These are phyloP conservation scores for Colletotrichum sp. DNA, from an alignment of 2,329 filamentous ascomycete species.

Conservation along the genomic window DNA sequence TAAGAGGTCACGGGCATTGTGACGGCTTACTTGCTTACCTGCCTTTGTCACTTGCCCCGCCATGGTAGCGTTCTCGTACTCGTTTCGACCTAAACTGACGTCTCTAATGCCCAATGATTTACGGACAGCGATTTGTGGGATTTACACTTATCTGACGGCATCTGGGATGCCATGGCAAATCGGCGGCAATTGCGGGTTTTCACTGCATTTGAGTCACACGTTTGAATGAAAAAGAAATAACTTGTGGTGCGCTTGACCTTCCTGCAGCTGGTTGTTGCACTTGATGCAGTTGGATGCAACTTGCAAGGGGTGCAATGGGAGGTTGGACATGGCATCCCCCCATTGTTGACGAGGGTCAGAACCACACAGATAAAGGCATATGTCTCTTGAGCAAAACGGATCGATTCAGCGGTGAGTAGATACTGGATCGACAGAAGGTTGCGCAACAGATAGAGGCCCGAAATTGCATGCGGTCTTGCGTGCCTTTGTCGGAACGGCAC, in stretches of 20 bases:
- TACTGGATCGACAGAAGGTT: background rate
- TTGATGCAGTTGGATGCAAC: background rate
- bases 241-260: background rate
- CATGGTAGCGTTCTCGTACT: background rate
- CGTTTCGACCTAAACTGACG: background rate
- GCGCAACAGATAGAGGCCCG: background rate
- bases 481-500: background rate
- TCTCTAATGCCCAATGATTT: background rate
- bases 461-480: background rate
- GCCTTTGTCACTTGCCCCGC: background rate
- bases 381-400: background rate
- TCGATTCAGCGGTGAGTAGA: background rate
- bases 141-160: background rate
- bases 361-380: background rate
- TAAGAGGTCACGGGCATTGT: background rate
- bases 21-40: background rate
- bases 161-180: background rate
- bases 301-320: background rate
- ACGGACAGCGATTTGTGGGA: background rate
- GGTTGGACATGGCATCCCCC: background rate
- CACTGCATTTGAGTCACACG: background rate
- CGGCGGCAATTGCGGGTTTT: background rate
- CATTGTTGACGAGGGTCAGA: background rate
- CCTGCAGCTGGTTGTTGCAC: background rate
- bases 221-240: background rate